A percentile compares a stretch with the other conserved stretches of the same genome.
Conservation (phyloP, 805 yeast genomes). For the Metschnikowia picachoensis region DNA sequence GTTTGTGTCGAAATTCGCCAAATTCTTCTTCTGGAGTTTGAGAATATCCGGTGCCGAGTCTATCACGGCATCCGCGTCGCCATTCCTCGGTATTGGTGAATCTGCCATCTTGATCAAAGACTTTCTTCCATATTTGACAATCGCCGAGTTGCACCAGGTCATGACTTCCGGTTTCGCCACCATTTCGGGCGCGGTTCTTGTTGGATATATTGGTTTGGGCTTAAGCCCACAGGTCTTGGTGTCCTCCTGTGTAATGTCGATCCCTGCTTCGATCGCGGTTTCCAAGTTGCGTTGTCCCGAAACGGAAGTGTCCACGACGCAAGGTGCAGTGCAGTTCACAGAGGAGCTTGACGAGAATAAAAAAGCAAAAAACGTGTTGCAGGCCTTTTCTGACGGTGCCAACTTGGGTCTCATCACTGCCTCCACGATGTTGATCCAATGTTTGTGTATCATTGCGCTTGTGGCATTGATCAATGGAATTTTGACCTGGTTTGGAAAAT, state of each 20-base stretch:
- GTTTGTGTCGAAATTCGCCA: conserved; percentile 53
- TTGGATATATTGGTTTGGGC: conserved; percentile 60
- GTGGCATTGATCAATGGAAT: conserved; percentile 55
- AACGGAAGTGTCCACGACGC: conserved; percentile 50
- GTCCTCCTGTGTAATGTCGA: conserved; percentile 67
- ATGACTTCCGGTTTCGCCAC: conserved; percentile 64
- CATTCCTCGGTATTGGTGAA: conserved; percentile 65
- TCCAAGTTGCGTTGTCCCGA: conserved; percentile 60
- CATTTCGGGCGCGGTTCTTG: conserved; percentile 60
- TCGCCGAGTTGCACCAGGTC: conserved; percentile 59
- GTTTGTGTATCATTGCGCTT: conserved; percentile 57
- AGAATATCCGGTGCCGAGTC: conserved; percentile 62
- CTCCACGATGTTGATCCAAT: conserved; percentile 52
- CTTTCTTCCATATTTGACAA: conserved; percentile 54
- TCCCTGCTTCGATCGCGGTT: conserved; percentile 60
- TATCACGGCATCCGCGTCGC: conserved; percentile 63
- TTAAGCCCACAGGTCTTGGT: conserved; percentile 59
- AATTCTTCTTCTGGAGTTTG: conserved; percentile 58
- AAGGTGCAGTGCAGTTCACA: conserved; percentile 47
- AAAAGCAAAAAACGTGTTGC: conserved; percentile 47
- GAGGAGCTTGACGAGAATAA: conserved; percentile 33
- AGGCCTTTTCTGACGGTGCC: conserved; percentile 58
- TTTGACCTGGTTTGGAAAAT: conserved; percentile 57
- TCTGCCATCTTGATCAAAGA: conserved; percentile 59
- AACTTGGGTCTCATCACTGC: conserved; percentile 55